phyloP scores from a whole-genome alignment of 441 rosid species.

The Euphorbia corollata region DNA sequence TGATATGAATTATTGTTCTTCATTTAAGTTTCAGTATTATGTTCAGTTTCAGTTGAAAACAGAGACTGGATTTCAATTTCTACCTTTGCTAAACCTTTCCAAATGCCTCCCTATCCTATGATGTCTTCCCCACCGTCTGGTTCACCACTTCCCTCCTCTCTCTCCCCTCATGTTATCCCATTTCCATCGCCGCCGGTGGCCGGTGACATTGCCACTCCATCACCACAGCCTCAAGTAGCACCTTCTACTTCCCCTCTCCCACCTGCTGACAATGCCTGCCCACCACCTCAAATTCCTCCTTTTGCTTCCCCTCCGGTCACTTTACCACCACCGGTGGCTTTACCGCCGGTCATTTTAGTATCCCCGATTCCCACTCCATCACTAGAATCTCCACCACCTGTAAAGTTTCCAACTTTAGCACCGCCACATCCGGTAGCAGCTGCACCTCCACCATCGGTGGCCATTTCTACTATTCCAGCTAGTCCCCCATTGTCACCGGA shows the following conservation, averaged over 20 bases:
- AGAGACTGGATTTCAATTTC: too few relatives aligned
- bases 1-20: too few relatives aligned
- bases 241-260: conserved; percentile 26
- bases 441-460: conserved; percentile 8
- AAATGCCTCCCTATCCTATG: conserved; percentile 7
- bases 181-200: conserved; percentile 3
- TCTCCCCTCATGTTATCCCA: conserved; percentile 17
- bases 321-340: conserved; percentile 5
- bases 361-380: conserved; percentile 18
- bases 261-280: conserved; percentile 16
- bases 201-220: conserved; percentile 18
- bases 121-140: conserved; percentile 16
- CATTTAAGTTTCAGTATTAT: too few relatives aligned
- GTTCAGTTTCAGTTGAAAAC: too few relatives aligned
- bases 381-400: conserved; percentile 17
- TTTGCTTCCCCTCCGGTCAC: conserved; percentile 12
- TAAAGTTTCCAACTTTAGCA: background rate
- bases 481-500: conserved; percentile 18
- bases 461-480: background rate
- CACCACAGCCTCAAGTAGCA: conserved; percentile 18
- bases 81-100: background rate
- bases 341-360: conserved; percentile 25
- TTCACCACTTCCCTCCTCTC: conserved; percentile 26
- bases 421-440: conserved; percentile 14
- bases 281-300: conserved; percentile 25